Conservation (phyloP, 495 filamentous ascomycete genomes). For the Hyaloscypha bicolor region DNA sequence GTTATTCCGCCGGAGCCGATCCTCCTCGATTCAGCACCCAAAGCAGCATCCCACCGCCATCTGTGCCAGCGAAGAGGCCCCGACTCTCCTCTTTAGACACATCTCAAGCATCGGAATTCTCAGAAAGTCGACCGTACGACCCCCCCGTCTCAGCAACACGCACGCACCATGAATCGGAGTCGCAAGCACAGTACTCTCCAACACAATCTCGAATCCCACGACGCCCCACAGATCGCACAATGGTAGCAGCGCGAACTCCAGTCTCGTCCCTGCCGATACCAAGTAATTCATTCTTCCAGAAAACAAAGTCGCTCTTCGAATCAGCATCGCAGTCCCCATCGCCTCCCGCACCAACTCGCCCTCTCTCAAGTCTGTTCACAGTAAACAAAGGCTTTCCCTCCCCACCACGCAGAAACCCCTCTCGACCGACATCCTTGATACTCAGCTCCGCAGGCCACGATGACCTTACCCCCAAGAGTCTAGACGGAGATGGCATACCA, state of each 20-base stretch:
- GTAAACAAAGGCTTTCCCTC: slow-evolving; percentile 5
- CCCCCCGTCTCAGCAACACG: slow-evolving; percentile 10
- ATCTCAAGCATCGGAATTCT: slow-evolving; percentile 1
- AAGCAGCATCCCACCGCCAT: neutral
- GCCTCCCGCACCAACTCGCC: neutral
- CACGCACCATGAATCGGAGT: neutral
- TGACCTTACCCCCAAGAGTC: slow-evolving; percentile 4
- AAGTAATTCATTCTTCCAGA: slow-evolving; percentile 23
- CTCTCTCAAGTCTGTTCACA: slow-evolving; percentile 16
- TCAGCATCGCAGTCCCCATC: slow-evolving; percentile 14
- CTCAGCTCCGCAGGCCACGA: neutral
- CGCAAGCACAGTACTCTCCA: neutral
- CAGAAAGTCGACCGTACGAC: neutral
- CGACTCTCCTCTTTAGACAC: slow-evolving; percentile 4
- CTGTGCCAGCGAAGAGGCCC: neutral
- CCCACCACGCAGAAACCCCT: neutral
- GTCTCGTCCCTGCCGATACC: slow-evolving; percentile 11
- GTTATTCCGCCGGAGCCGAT: too few relatives aligned
- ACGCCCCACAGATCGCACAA: neutral
- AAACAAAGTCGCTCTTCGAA: slow-evolving; percentile 29
- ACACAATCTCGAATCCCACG: neutral
- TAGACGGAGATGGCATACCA: slow-evolving; percentile 18
- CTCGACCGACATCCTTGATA: slow-evolving; percentile 8
- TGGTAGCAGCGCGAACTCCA: neutral
- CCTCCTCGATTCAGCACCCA: too few relatives aligned